Base-by-base conservation (phyloP, 352 stramenopile species). In the Phytophthora cactorum region DNA sequence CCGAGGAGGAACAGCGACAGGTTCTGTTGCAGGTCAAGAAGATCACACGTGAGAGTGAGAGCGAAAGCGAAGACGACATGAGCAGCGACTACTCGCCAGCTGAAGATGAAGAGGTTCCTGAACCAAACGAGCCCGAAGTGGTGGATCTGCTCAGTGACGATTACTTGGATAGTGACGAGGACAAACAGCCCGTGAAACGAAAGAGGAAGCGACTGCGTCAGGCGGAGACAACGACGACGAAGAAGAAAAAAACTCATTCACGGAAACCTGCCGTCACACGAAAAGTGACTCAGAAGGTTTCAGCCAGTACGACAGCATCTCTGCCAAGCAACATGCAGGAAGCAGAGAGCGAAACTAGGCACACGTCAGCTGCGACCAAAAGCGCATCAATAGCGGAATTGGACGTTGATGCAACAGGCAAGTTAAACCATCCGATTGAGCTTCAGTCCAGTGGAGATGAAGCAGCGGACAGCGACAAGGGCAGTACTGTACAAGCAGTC, bases 101-200 rank as follows among this genome's bases (percentile, higher is more conserved):
- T 8, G 80, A 85, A 32, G 78, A 86, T 38, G 69, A 70, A 15
- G 66, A 70, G 9, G 56, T 70, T 47, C 59, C 62, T 4, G 78
- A 81, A 12, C 69, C 53, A 32, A 72, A 83, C 4, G 75, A 83
- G 3, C 60, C 59, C 15, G 54, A 81, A 36, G 70, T 70, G 9
- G 60, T 75, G 22, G 78, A 82, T 51, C 38, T 84, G 22, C 69
- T 89, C 14, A 86, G 76, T 38, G 80, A 87, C 28, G 80, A 86
- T 27, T 82, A 81, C 38, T 36, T 88, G 14, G 58, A 84, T 43
- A 80, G 59, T 41, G 68, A 83, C 17, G 57, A 69, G n/a, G 66
- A 61, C 3, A 65, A 38, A 11, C 50, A 10, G 1, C 22, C 62
- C 1, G 57, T 53, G 4, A 79, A 74, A 25, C 45, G 17, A 17